phyloP scores from a whole-genome alignment of 495 filamentous ascomycete genomes.

The Penicillium taxi region DNA sequence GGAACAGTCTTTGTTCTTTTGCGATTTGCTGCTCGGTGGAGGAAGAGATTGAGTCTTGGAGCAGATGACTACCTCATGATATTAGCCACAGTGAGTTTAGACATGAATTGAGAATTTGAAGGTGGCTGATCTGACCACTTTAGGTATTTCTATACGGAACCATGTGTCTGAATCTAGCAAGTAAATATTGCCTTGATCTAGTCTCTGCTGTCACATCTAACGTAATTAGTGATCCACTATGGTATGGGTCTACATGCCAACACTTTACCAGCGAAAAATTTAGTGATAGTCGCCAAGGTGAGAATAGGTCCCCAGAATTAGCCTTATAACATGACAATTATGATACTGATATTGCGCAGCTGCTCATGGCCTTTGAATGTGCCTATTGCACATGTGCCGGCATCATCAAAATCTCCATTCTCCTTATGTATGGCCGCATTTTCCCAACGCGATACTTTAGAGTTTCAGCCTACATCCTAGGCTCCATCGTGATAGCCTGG shows the following conservation, averaged over 20 bases:
- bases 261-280: slow-evolving; percentile 1
- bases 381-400: slow-evolving; percentile 6
- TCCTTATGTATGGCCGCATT: slow-evolving; percentile 39
- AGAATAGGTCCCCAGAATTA: neutral
- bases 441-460: slow-evolving; percentile 33
- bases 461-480: slow-evolving; percentile 30
- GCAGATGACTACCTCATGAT: slow-evolving; percentile 11
- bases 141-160: slow-evolving; percentile 5
- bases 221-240: slow-evolving; percentile 7
- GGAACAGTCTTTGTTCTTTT: slow-evolving; percentile 8
- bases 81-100: slow-evolving; percentile 5
- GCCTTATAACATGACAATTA: neutral
- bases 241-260: slow-evolving; percentile 10
- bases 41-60: slow-evolving; percentile 2
- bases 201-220: neutral
- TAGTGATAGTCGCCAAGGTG: slow-evolving; percentile 10
- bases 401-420: slow-evolving; percentile 29
- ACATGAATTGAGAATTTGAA: neutral
- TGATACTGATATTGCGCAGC: slow-evolving; percentile 1
- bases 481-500: slow-evolving; percentile 30
- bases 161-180: slow-evolving; percentile 3
- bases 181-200: neutral
- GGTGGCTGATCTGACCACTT: neutral
- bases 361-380: slow-evolving; percentile 9
- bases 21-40: slow-evolving; percentile 6